These are phyloP conservation scores for Neofusicoccum sp. DNA, from an alignment of 2,329 filamentous ascomycete species.

Conservation along the genomic window DNA sequence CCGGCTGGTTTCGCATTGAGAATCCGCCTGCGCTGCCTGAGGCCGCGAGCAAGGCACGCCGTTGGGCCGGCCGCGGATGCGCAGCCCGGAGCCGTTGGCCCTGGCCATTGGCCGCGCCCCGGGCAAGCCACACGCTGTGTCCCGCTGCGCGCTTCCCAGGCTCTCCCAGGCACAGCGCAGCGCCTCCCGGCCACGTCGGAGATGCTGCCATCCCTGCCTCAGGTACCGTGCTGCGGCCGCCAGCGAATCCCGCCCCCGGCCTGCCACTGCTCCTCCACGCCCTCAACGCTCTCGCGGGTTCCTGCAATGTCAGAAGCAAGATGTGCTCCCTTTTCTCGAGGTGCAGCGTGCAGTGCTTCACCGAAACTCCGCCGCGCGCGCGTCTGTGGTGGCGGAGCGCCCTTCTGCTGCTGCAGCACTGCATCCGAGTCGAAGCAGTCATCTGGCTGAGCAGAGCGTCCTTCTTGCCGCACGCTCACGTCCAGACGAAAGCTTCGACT, in stretches of 20 bases:
- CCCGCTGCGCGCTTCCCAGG: slow-evolving; percentile 2
- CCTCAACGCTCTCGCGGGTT: slow-evolving; percentile 11
- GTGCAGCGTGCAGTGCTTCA: neutral
- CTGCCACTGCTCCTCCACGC: neutral
- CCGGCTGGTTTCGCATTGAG: slow-evolving; percentile 16
- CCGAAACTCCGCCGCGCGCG: neutral
- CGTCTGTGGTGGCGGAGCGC: slow-evolving; percentile 1
- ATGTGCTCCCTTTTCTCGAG: slow-evolving; percentile 8
- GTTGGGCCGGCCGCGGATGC: slow-evolving; percentile 9
- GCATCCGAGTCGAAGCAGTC: no score
- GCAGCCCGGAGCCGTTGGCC: slow-evolving; percentile 2
- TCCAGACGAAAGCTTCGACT: no score
- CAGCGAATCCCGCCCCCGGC: slow-evolving; percentile 7
- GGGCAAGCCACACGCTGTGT: slow-evolving; percentile 5
- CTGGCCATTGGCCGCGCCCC: slow-evolving; percentile 4
- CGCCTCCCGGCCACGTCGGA: slow-evolving; percentile 3
- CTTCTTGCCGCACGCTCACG: no score
- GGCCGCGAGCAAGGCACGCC: slow-evolving; percentile 5
- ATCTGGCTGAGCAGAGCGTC: no score
- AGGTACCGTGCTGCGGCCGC: neutral
- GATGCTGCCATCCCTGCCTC: slow-evolving; percentile 6
- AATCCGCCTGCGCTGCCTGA: neutral
- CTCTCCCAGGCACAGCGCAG: slow-evolving; percentile 5
- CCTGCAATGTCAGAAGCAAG: slow-evolving; percentile 4
- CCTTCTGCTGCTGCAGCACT: neutral